Evolutionary conservation across 2,329 filamentous ascomycete species (phyloP), one percentile per base, ranked within the genome.

Genomic region (Curvularia hawaiiensis): DNA sequence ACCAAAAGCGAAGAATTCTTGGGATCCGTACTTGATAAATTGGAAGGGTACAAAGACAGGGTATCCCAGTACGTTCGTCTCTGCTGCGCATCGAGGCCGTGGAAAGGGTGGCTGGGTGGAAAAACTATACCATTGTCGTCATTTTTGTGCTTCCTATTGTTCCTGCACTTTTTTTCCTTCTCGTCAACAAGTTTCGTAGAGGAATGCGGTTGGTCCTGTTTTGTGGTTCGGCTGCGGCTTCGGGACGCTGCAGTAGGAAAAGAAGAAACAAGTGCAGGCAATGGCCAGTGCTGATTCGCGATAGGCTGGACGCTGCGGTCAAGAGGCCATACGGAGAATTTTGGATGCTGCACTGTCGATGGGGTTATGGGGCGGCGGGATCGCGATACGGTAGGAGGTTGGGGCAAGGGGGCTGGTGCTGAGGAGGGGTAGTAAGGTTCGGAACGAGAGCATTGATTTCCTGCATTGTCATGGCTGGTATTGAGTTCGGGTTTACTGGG

Each of bases 351-450:
- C 3, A n/a, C 30, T 2, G 50, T 20, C 20, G 55, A 49, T 5
- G 50, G 45, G 18, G 51, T 54, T 14, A n/a, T 49, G 18, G 39
- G 24, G 24, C 33, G 12, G 10, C n/a, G 20, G 28, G 18, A 38
- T 28, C 46, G 18, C 28, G 20, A 31, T 3, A 31, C 16, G 16
- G 31, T 39, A 56, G 48, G 48, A 26, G 53, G 53, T 45, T 56
- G 53, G 53, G 31, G 26, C 16, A 12, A 26, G 31, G 48, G 16
- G 53, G 41, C 45, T 56, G 53, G 53, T 30, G 48, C 38, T 39
- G 41, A 40, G 33, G 46, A 45, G 7, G 54, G 50, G 45, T 54
- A 57, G 45, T 54, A 57, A 6, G 50, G 50, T 9, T 45, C 43
- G 2, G 48, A 51, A 20, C 39, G 43, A 20, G 48, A 51, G 26